These are phyloP conservation scores for Pseudozyma flocculosa DNA, from an alignment of 1,284 basidiomycete species.

Conservation along the genomic window DNA sequence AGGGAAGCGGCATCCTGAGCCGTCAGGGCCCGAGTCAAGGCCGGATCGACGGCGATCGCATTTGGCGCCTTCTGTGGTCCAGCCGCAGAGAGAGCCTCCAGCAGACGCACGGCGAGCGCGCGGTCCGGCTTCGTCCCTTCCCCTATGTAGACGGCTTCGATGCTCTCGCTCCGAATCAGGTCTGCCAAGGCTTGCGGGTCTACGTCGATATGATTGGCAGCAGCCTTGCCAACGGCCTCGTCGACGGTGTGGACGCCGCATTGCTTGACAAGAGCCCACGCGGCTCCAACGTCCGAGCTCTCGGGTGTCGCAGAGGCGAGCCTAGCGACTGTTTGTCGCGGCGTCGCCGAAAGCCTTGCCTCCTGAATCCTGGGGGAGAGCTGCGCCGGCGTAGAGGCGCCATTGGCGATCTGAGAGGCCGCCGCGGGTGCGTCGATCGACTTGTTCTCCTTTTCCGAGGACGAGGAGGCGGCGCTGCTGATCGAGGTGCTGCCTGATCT, in stretches of 20 bases:
- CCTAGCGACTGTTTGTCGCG: background rate
- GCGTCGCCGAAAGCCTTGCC: background rate
- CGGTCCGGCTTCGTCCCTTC: constrained; percentile 1
- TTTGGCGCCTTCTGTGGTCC: background rate
- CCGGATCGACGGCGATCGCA: constrained; percentile 13
- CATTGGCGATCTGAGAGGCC: constrained; percentile 12
- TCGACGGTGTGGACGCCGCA: constrained; percentile 4
- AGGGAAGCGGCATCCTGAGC: constrained; percentile 8
- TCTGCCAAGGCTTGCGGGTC: background rate
- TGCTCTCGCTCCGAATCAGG: background rate
- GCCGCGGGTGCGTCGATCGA: background rate
- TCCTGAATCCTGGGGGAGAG: constrained; percentile 14
- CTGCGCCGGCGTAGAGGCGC: constrained; percentile 13
- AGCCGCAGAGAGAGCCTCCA: constrained; percentile 6
- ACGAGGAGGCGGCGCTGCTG: constrained; percentile 3
- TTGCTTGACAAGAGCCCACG: no score
- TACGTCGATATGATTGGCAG: constrained; percentile 1
- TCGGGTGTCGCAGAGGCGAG: constrained; percentile 11
- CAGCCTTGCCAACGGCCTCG: constrained; percentile 2
- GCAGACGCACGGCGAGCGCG: background rate
- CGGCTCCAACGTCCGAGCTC: background rate
- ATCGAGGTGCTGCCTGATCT: constrained; percentile 15
- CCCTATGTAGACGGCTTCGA: constrained; percentile 17
- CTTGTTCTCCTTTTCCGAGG: background rate
- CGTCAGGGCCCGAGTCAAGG: constrained; percentile 6